Conservation (phyloP, 768 basidiomycete species). For the Leccinum olivaceopallidum region DNA sequence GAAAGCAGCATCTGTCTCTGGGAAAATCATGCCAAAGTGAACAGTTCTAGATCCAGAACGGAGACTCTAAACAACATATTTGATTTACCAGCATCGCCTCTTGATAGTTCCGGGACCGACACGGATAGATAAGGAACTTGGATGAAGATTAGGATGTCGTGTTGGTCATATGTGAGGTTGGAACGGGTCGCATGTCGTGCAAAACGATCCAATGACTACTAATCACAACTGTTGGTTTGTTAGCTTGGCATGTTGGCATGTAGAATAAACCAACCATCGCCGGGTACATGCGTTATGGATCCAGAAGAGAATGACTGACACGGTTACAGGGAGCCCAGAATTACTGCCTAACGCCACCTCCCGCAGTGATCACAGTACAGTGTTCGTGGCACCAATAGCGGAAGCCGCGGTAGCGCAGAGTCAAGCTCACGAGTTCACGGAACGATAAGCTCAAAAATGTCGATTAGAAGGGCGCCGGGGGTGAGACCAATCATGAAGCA, state of each 20-base stretch:
- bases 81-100: not conserved
- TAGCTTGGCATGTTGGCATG: not conserved
- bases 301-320: not conserved
- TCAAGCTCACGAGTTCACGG: not conserved
- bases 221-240: not conserved
- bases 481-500: not conserved
- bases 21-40: slow-evolving; percentile 1
- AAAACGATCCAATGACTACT: not conserved
- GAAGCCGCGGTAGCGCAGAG: not conserved
- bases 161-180: not conserved
- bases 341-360: not conserved
- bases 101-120: slow-evolving; percentile 7
- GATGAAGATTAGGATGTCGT: slow-evolving; percentile 3
- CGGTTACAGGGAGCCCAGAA: not conserved
- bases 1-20: not conserved
- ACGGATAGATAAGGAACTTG: slow-evolving; percentile 1
- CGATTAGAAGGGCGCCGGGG: not conserved
- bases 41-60: not conserved
- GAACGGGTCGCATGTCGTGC: not conserved
- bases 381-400: not conserved
- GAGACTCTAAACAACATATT: not conserved
- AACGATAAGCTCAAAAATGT: not conserved
- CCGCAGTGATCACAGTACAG: not conserved
- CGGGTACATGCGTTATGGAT: not conserved
- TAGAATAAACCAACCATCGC: not conserved